Evolutionary conservation across 257 asterid genomes (phyloP).

Genomic region (Gentiana straminea): DNA sequence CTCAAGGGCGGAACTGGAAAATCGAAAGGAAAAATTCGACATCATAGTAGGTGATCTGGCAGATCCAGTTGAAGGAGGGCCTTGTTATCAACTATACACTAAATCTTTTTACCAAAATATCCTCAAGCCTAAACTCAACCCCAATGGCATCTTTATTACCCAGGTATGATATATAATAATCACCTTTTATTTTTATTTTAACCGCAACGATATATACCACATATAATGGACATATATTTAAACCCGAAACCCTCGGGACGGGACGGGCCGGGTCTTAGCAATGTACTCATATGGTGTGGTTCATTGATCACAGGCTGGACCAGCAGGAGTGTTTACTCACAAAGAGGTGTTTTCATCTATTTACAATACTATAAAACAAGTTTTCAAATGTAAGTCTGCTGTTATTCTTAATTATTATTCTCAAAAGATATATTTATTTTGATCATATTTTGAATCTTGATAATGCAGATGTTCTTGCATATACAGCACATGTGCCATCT

Average conservation of each 20-base stretch:
- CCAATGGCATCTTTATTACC: slow-evolving; percentile 74
- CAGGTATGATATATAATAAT: slow-evolving; percentile 34
- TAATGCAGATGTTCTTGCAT: slow-evolving; percentile 68
- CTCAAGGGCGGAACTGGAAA: slow-evolving; percentile 67
- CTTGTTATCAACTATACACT: slow-evolving; percentile 87
- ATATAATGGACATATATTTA: too few species aligned
- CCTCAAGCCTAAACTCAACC: slow-evolving; percentile 72
- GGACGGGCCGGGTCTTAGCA: too few species aligned
- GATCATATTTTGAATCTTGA: too few species aligned
- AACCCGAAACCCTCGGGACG: too few species aligned
- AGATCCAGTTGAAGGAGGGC: slow-evolving; percentile 98
- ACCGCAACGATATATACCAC: not conserved
- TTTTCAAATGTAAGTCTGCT: slow-evolving; percentile 67
- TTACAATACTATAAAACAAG: slow-evolving; percentile 80
- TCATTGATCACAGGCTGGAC: slow-evolving; percentile 58
- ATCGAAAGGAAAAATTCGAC: slow-evolving; percentile 66
- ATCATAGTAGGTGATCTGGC: slow-evolving; percentile 91
- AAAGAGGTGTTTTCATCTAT: slow-evolving; percentile 92
- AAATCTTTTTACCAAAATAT: slow-evolving; percentile 69
- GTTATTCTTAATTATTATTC: too few species aligned
- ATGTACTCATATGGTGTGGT: not conserved
- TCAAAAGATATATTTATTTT: too few species aligned
- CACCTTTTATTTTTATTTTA: not conserved
- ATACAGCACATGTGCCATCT: slow-evolving; percentile 95
- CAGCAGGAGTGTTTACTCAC: slow-evolving; percentile 89